Base-by-base conservation (phyloP, 495 filamentous ascomycete genomes). In the Aspergillus ellipticus region DNA sequence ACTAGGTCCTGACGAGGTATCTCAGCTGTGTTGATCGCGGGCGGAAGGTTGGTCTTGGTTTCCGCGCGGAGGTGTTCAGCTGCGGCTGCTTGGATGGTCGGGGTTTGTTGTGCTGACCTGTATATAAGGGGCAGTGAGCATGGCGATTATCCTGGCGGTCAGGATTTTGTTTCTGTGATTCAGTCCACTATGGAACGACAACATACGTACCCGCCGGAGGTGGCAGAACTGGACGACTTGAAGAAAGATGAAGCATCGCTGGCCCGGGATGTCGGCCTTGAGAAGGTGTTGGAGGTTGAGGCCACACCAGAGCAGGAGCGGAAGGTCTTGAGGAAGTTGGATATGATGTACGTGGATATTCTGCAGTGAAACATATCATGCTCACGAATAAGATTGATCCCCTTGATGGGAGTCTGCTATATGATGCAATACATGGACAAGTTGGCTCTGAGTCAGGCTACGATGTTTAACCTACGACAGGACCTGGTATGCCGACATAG, bases 371-470 rank as follows among this genome's bases (percentile, higher is more conserved):
- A n/a, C 13, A 37, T 22, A 13, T 10, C 41, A n/a, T 20, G 46
- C 31, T 26, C 5, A 42, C 29, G 22, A 20, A 19, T 5, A 26
- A 72, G 69, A 35, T 55, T 83, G 33, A 79, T 85, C 55, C 82
- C 81, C 1, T 60, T 79, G 9, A 74, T 76, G 72, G 71, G 69
- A n/a, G 56, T 73, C 17, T 72, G 71, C 48, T 76, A 76, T 24
- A 72, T 72, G 66, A 62, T 85, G 31, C 79, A 82, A 52, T 83
- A 78, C 58, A 78, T 85, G 62, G 82, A 85, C 64, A 84, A 84
- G 52, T 70, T 80, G 9, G 79, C 81, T 3, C 65, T 84, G 1
- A 81, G 78, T 41, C 82, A 83, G 60, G 74, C 79, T 13, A 74
- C 70, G 9, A 60, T 79, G 20, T 81, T 83, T 68, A 75, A 78